phyloP scores from a whole-genome alignment of 768 basidiomycete genomes.

The Suillus subluteus region DNA sequence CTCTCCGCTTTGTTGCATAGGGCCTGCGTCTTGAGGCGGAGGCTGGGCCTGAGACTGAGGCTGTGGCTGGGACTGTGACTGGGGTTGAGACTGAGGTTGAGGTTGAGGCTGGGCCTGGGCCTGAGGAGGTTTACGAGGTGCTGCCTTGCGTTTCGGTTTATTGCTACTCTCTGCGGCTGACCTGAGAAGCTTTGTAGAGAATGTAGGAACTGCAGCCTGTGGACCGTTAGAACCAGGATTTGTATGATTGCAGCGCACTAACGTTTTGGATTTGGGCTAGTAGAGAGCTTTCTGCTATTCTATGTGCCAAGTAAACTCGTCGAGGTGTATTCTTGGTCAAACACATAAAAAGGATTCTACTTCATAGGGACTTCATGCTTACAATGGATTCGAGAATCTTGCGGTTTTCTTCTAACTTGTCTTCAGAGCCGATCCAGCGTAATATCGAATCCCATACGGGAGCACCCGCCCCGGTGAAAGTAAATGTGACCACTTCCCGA shows the following conservation, averaged over 20 bases:
- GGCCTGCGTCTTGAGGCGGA: not conserved
- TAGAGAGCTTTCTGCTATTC: slow-evolving; percentile 56
- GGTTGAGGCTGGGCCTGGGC: not conserved
- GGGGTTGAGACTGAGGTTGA: not conserved
- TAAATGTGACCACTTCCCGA: slow-evolving; percentile 47
- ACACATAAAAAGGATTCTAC: slow-evolving; percentile 1
- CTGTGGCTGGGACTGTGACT: not conserved
- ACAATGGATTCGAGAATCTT: slow-evolving; percentile 52
- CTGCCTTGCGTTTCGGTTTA: slow-evolving; percentile 39
- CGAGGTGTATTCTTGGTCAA: slow-evolving; percentile 43
- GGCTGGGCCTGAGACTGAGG: not conserved
- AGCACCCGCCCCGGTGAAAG: slow-evolving; percentile 50
- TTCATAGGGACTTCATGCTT: slow-evolving; percentile 6
- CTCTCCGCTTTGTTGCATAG: slow-evolving; percentile 20
- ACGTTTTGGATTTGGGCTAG: slow-evolving; percentile 65
- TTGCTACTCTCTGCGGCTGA: slow-evolving; percentile 43
- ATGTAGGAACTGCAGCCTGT: slow-evolving; percentile 50
- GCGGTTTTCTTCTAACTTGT: slow-evolving; percentile 53
- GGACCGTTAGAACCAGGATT: not conserved
- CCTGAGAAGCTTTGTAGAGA: slow-evolving; percentile 61
- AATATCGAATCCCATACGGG: slow-evolving; percentile 60
- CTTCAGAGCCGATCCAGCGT: slow-evolving; percentile 63
- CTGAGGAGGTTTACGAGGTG: slow-evolving; percentile 33
- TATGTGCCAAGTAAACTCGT: slow-evolving; percentile 59
- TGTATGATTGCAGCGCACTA: slow-evolving; percentile 21